Conservation (phyloP, 208 protist species). For the Zelonia costaricensis region DNA sequence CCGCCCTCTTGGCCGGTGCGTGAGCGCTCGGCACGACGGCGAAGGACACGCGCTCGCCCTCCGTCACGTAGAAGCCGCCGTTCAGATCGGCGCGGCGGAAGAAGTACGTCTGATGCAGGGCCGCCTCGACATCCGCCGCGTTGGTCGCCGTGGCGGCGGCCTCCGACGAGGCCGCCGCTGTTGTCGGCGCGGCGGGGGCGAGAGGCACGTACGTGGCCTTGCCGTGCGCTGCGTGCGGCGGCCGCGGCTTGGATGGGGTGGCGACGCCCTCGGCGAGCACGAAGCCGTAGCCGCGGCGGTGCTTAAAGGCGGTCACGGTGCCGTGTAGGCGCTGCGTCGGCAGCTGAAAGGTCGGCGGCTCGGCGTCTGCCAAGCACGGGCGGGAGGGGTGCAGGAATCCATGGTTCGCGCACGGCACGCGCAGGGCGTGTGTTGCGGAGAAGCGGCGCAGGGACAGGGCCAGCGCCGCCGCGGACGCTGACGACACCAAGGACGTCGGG, state of each 20-base stretch:
- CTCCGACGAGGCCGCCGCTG: not conserved
- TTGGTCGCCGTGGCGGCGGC: not conserved
- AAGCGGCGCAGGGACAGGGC: too few relatives aligned
- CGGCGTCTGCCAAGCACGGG: not conserved
- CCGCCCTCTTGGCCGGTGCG: not conserved
- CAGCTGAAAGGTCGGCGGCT: not conserved
- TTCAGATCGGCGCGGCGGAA: slow-evolving; percentile 56
- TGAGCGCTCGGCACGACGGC: not conserved
- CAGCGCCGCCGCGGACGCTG: too few relatives aligned
- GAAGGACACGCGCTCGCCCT: slow-evolving; percentile 78
- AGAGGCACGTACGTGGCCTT: slow-evolving; percentile 5
- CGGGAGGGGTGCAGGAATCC: not conserved
- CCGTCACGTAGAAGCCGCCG: slow-evolving; percentile 73
- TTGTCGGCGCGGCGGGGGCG: not conserved
- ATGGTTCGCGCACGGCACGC: too few relatives aligned
- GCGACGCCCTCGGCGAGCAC: slow-evolving; percentile 51
- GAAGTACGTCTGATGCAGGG: slow-evolving; percentile 44
- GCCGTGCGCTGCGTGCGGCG: not conserved
- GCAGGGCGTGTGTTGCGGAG: too few relatives aligned
- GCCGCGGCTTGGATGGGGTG: not conserved
- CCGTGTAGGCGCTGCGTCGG: slow-evolving; percentile 53
- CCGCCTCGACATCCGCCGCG: not conserved
- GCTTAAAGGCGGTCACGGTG: slow-evolving; percentile 79
- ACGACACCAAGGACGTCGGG: too few relatives aligned
- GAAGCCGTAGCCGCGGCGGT: slow-evolving; percentile 88